A percentile compares a stretch with the other conserved stretches of the same genome.
phyloP scores from a whole-genome alignment of 1,284 basidiomycete genomes.

The Vanrija sp. region DNA sequence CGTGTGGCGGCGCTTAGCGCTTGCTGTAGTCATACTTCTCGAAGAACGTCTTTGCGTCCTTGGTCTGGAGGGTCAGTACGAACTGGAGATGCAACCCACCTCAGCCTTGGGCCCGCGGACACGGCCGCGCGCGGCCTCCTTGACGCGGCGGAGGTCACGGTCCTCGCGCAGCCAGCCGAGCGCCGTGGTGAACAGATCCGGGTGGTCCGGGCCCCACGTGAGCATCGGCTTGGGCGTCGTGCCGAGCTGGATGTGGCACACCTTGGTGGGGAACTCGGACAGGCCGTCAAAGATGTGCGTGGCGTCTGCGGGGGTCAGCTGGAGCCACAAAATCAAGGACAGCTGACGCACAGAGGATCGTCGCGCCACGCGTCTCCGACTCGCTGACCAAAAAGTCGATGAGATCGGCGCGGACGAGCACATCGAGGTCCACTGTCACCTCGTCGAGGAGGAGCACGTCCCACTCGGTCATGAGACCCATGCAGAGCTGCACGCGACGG shows the following conservation, averaged over 20 bases:
- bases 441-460: conserved; percentile 91
- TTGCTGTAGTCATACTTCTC: conserved; percentile 62
- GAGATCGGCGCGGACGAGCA: conserved; percentile 87
- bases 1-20: background rate
- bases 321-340: too few relatives aligned
- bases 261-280: conserved; percentile 78
- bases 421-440: conserved; percentile 98
- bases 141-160: conserved; percentile 61
- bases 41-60: conserved; percentile 84
- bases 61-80: conserved; percentile 47
- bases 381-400: conserved; percentile 83
- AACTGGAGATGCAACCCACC: conserved; percentile 49
- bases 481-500: conserved; percentile 87
- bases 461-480: conserved; percentile 96
- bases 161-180: conserved; percentile 83
- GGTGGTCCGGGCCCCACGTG: conserved; percentile 59
- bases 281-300: conserved; percentile 95
- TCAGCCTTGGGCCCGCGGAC: conserved; percentile 68
- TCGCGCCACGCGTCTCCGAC: conserved; percentile 74
- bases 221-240: conserved; percentile 59
- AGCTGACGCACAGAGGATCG: conserved; percentile 71
- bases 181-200: conserved; percentile 66
- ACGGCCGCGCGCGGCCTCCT: conserved; percentile 54
- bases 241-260: conserved; percentile 84
- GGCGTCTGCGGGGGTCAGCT: conserved; percentile 59